These are phyloP conservation scores for Phytophthora boehmeriae DNA, from an alignment of 352 stramenopile genomes.

Conservation along the genomic window DNA sequence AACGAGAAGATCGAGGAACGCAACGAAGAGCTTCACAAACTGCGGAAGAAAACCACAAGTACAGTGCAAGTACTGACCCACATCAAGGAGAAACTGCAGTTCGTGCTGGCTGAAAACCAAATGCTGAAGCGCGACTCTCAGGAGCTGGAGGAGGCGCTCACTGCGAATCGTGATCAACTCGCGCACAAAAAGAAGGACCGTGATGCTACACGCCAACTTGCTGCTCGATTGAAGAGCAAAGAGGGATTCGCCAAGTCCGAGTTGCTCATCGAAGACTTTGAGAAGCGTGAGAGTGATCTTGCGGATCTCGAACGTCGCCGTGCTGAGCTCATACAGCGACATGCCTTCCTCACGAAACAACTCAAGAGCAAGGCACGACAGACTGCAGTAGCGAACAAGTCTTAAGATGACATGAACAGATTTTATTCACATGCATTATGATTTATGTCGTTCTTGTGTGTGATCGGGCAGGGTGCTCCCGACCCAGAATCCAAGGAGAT, in stretches of 20 bases:
- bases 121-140: slow-evolving; percentile 81
- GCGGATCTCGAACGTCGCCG: slow-evolving; percentile 69
- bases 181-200: slow-evolving; percentile 89
- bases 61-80: slow-evolving; percentile 96
- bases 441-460: no score
- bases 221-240: slow-evolving; percentile 79
- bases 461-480: no score
- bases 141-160: slow-evolving; percentile 83
- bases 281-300: slow-evolving; percentile 82
- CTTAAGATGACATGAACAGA: background rate
- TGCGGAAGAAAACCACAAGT: slow-evolving; percentile 95
- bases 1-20: slow-evolving; percentile 97
- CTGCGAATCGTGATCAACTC: slow-evolving; percentile 78
- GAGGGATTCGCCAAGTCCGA: slow-evolving; percentile 87
- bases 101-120: slow-evolving; percentile 90
- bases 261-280: slow-evolving; percentile 88
- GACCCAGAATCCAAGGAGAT: no score
- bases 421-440: background rate
- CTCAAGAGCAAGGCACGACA: slow-evolving; percentile 10
- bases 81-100: slow-evolving; percentile 96
- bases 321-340: slow-evolving; percentile 69
- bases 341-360: slow-evolving; percentile 41
- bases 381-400: background rate
- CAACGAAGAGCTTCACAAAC: slow-evolving; percentile 95
- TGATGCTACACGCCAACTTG: slow-evolving; percentile 69